Conservation (phyloP, 768 basidiomycete genomes). For the Mycena olivaceomarginata region DNA sequence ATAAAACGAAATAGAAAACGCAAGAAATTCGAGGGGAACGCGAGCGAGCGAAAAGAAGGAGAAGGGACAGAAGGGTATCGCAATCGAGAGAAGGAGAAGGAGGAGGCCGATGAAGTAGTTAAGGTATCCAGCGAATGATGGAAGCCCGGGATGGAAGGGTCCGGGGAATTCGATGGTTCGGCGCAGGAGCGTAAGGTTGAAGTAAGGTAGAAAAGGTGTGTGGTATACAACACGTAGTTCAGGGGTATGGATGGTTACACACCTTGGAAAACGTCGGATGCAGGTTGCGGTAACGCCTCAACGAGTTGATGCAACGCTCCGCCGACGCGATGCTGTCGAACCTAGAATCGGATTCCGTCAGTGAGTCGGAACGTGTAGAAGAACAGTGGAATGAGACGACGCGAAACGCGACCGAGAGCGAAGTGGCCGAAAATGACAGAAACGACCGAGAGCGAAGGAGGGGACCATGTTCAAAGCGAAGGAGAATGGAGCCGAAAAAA, state of each 20-base stretch:
- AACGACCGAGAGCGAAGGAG: too few relatives aligned
- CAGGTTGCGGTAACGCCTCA: constrained; percentile 84
- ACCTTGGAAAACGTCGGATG: constrained; percentile 95
- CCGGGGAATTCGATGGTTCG: too few relatives aligned
- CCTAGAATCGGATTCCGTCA: constrained; percentile 56
- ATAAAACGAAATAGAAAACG: background rate
- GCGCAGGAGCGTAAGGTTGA: too few relatives aligned
- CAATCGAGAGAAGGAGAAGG: background rate
- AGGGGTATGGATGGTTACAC: constrained; percentile 24
- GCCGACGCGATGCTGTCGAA: constrained; percentile 82
- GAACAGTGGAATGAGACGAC: background rate
- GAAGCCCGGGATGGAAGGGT: too few relatives aligned
- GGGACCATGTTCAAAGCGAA: too few relatives aligned
- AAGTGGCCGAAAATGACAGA: too few relatives aligned
- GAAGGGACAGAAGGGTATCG: background rate
- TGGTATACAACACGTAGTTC: too few relatives aligned
- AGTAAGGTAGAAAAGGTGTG: too few relatives aligned
- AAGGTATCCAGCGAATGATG: too few relatives aligned
- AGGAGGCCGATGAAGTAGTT: background rate
- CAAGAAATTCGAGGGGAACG: background rate
- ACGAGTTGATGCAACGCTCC: constrained; percentile 82
- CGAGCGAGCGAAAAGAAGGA: background rate
- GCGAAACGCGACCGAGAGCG: background rate
- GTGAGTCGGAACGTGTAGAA: background rate
- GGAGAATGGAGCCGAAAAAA: too few relatives aligned